These are phyloP conservation scores for Trichoderma endophyticum DNA, from an alignment of 2,329 filamentous ascomycete species.

Conservation along the genomic window DNA sequence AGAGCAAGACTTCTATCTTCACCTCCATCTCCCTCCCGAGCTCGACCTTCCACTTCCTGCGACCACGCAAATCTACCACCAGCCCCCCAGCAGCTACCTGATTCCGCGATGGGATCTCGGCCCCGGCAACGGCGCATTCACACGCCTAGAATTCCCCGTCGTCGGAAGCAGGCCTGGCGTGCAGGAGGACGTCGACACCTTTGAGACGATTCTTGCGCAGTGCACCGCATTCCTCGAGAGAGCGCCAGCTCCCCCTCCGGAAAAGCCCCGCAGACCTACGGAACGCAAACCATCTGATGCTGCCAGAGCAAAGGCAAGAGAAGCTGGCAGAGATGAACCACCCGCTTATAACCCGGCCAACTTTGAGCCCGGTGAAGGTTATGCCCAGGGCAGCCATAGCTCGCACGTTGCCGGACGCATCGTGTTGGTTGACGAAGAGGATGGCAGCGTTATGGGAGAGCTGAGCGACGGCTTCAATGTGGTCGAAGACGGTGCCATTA, in stretches of 20 bases:
- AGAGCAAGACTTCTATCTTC: conserved; percentile 94
- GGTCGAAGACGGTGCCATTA: conserved; percentile 70
- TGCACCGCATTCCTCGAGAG: conserved; percentile 94
- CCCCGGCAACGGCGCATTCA: conserved; percentile 84
- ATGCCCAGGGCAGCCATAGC: conserved; percentile 62
- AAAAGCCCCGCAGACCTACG: conserved; percentile 14
- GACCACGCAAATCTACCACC: conserved; percentile 95
- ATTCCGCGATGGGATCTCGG: conserved; percentile 95
- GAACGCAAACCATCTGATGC: background rate
- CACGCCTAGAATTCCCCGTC: conserved; percentile 82
- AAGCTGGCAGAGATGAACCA: conserved; percentile 42
- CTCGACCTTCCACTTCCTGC: conserved; percentile 90
- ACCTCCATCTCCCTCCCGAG: conserved; percentile 90
- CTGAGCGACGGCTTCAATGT: conserved; percentile 78
- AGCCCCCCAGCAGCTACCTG: conserved; percentile 86
- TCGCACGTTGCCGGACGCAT: conserved; percentile 62
- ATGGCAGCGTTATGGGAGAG: conserved; percentile 93
- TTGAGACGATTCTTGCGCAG: conserved; percentile 96
- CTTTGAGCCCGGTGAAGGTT: conserved; percentile 77
- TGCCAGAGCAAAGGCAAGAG: conserved; percentile 31
- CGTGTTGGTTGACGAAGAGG: conserved; percentile 90
- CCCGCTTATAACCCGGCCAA: conserved; percentile 76
- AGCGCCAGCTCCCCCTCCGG: conserved; percentile 56
- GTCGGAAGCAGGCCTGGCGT: conserved; percentile 68
- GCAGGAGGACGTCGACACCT: conserved; percentile 92